Conservation (phyloP, 257 asterid genomes). For the Haberlea rhodopensis region DNA sequence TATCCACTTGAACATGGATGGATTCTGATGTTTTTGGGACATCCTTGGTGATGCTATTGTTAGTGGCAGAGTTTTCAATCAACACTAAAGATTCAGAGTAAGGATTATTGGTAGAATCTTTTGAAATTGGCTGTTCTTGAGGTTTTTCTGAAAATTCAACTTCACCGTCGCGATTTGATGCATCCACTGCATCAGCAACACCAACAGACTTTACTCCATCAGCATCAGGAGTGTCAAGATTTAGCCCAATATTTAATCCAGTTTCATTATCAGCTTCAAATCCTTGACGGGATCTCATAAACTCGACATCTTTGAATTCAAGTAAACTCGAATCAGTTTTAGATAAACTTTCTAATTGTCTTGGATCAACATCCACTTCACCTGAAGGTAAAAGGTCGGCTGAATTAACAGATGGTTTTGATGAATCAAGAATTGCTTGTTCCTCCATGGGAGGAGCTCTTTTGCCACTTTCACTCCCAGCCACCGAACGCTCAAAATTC, state of each 20-base stretch:
- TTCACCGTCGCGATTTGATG: conserved; percentile 14
- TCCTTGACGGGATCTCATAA: conserved; percentile 22
- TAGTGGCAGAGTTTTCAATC: conserved; percentile 17
- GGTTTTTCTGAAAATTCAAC: conserved; percentile 15
- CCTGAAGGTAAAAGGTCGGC: conserved; percentile 27
- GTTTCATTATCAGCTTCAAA: conserved; percentile 5
- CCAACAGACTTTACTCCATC: conserved; percentile 24
- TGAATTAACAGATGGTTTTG: conserved; percentile 14
- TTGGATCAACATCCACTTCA: conserved; percentile 26
- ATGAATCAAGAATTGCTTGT: conserved; percentile 25
- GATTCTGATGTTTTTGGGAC: conserved; percentile 23
- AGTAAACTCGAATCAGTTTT: conserved; percentile 21
- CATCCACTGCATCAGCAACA: conserved; percentile 14
- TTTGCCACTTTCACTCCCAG: conserved; percentile 30
- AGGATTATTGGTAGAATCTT: conserved; percentile 1
- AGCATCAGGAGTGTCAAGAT: conserved; percentile 16
- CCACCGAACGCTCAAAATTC: conserved; percentile 19
- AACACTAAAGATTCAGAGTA: conserved; percentile 19
- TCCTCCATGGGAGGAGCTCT: conserved; percentile 28
- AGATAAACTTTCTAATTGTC: conserved; percentile 20
- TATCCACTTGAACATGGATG: conserved; percentile 11
- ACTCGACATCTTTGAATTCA: conserved; percentile 25
- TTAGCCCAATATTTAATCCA: conserved; percentile 5
- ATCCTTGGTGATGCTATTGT: conserved; percentile 10
- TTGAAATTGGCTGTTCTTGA: conserved; percentile 18